Percentiles rank a stretch among this genome's conserved stretches.
Conservation (phyloP, 495 filamentous ascomycete species). For the Cercophora newfieldiana region DNA sequence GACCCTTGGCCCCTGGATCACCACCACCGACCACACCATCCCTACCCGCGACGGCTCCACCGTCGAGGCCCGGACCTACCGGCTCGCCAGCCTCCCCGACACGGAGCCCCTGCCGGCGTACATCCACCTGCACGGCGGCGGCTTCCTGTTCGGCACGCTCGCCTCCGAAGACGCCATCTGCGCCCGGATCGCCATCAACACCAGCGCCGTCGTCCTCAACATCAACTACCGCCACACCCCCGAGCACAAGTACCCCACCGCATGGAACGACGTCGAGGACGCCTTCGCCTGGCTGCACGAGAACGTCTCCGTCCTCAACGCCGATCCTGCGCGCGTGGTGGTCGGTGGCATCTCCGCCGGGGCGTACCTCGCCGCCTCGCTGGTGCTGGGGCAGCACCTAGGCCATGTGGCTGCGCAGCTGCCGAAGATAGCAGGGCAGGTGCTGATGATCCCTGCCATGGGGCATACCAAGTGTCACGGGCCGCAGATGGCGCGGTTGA, state of each 20-base stretch:
- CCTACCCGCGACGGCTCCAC: conserved; percentile 36
- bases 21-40: conserved; percentile 32
- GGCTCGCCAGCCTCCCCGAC: conserved; percentile 42
- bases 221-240: conserved; percentile 52
- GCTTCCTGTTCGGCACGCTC: conserved; percentile 36
- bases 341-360: conserved; percentile 52
- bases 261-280: conserved; percentile 49
- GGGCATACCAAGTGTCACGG: conserved; percentile 37
- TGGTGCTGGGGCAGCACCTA: conserved; percentile 38
- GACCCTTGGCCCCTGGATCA: conserved; percentile 31
- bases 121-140: conserved; percentile 13
- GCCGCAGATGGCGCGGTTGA: conserved; percentile 34
- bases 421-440: conserved; percentile 41
- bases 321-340: conserved; percentile 38
- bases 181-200: conserved; percentile 35
- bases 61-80: conserved; percentile 44
- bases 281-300: conserved; percentile 49
- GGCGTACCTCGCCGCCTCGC: conserved; percentile 42
- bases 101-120: conserved; percentile 38
- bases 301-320: conserved; percentile 34
- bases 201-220: conserved; percentile 41
- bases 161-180: conserved; percentile 26
- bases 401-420: conserved; percentile 18
- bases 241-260: conserved; percentile 42
- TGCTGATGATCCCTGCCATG: conserved; percentile 46